These are phyloP conservation scores for Persicaria maculosa DNA, from an alignment of 148 eudicot species.

Conservation along the genomic window DNA sequence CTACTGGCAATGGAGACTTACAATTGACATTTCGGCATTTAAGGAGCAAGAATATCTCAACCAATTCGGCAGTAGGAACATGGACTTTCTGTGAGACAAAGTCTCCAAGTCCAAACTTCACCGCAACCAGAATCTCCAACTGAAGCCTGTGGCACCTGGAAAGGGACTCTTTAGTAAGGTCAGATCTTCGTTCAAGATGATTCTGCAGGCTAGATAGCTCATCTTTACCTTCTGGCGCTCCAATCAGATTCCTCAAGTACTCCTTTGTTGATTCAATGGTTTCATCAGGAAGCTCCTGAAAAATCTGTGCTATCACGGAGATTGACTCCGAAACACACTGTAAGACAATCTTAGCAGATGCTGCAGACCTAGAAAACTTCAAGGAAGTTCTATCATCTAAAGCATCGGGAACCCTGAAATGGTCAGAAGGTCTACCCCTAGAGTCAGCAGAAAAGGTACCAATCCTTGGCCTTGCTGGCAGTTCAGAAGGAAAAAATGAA, in stretches of 20 bases:
- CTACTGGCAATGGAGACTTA: slow-evolving; percentile 62
- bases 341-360: slow-evolving; percentile 40
- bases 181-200: slow-evolving; percentile 47
- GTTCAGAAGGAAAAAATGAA: slow-evolving; percentile 73
- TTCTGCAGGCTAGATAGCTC: slow-evolving; percentile 49
- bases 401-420: slow-evolving; percentile 20
- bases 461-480: slow-evolving; percentile 57
- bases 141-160: slow-evolving; percentile 47
- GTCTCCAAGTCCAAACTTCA: slow-evolving; percentile 55
- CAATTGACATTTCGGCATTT: slow-evolving; percentile 70
- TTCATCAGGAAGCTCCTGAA: slow-evolving; percentile 62
- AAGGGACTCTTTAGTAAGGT: slow-evolving; percentile 51
- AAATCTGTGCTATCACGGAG: slow-evolving; percentile 46
- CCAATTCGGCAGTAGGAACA: slow-evolving; percentile 39
- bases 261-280: slow-evolving; percentile 49
- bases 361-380: slow-evolving; percentile 30
- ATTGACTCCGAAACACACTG: slow-evolving; percentile 53
- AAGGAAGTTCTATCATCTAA: slow-evolving; percentile 33
- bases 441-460: slow-evolving; percentile 53
- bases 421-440: slow-evolving; percentile 24
- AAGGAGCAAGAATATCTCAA: slow-evolving; percentile 55
- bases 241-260: slow-evolving; percentile 46
- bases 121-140: slow-evolving; percentile 60
- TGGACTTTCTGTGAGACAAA: slow-evolving; percentile 35
- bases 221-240: slow-evolving; percentile 37